These are phyloP conservation scores for Xylaria sp. DNA, from an alignment of 2,329 filamentous ascomycete species.

Conservation along the genomic window DNA sequence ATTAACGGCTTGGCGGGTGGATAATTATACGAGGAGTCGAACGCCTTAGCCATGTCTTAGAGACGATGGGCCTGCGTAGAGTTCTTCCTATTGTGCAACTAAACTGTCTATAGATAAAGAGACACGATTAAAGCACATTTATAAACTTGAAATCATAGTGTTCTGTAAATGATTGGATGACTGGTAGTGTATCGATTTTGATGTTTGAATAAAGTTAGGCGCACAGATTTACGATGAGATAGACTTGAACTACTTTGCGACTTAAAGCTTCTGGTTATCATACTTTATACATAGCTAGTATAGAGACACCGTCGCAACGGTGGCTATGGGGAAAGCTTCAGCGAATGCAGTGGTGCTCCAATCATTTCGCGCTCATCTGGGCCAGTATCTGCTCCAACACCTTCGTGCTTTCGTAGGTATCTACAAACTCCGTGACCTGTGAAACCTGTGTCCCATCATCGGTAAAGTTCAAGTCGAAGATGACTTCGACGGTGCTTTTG, in stretches of 20 bases:
- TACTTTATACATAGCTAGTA: conserved; percentile 10
- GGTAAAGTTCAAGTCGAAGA: conserved; percentile 40
- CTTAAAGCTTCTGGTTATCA: not conserved
- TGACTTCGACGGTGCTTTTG: conserved; percentile 36
- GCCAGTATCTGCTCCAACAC: conserved; percentile 41
- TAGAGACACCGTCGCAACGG: not conserved
- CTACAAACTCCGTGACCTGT: conserved; percentile 42
- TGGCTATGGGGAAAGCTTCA: not conserved
- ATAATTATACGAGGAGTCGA: not conserved
- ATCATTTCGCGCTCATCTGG: conserved; percentile 16
- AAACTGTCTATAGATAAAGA: not conserved
- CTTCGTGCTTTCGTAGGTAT: conserved; percentile 39
- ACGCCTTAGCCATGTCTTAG: not conserved
- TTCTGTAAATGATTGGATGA: not conserved
- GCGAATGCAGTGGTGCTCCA: not conserved
- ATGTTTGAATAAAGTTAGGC: not conserved
- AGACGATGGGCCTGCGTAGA: not conserved
- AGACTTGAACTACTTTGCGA: not conserved
- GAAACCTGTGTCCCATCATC: conserved; percentile 39
- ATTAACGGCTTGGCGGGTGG: not conserved
- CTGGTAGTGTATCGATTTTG: not conserved
- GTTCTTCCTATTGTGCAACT: not conserved
- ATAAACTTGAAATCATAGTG: not conserved
- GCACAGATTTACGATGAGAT: not conserved
- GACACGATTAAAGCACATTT: not conserved